Base-by-base conservation (phyloP, 2,329 filamentous ascomycete genomes). In the Rutstroemia sp. region DNA sequence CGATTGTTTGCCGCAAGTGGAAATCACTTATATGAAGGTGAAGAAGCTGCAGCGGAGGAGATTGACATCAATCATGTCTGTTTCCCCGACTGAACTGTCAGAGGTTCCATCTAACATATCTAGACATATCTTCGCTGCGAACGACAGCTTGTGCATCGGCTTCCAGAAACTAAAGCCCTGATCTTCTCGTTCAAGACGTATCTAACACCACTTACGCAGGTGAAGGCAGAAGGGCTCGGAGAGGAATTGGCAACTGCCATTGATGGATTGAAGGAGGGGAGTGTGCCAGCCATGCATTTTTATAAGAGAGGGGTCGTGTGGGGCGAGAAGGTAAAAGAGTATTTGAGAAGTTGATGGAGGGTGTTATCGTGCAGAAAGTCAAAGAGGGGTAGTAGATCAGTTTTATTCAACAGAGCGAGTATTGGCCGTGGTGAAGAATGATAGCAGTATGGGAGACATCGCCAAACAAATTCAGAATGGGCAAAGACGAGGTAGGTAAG, bases 181-280 rank as follows among this genome's bases (percentile, higher is more conserved):
- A 74, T 84, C 0, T 86, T 86, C 69, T 75, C 73, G 0, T 81
- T 85, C 67, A 83, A 84, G 68, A 86, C 83, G 16, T 86, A 84
- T 67, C 70, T 76, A 57, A 84, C 86, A 67, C 74, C 75, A 1
- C 66, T 86, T 7, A 62, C 63, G 41, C 73, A 81, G 51, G 69
- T 86, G 47, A 82, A 79, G 63, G 74, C 75, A 4, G 81, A 85
- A 58, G 82, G 81, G 0, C 67, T 66, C 4, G 81, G 76, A 0
- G 75, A 78, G 63, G 75, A 75, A 7, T 64, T 86, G 52, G 79
- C 77, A 0, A 61, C 68, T 38, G 82, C 82, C 2, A 81, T 85
- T 65, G 81, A 86, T 57, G 83, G 83, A 1, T 64, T 86, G 63
- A 74, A 72, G 38, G 68, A 66, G 51, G 83, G 83, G 0, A 84